Base-by-base conservation (phyloP, 139 green algal species). In the Picochlorum sp. region DNA sequence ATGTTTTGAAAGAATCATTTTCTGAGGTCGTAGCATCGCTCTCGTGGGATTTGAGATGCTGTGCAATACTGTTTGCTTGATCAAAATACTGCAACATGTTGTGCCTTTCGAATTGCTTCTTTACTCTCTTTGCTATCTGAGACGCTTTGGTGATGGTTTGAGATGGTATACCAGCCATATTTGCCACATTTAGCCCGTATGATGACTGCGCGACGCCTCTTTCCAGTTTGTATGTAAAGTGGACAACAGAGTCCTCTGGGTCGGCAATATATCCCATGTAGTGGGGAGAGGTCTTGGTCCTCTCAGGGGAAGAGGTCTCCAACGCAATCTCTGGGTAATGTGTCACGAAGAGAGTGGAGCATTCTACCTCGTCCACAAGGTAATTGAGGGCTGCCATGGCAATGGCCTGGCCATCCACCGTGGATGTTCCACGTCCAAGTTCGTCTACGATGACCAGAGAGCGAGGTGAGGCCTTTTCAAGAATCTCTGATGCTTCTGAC, bases 101-200 rank as follows among this genome's bases (percentile, higher is more conserved):
- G 34, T 41, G 34, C 8, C 34, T 41, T 9, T 41, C 34, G 34
- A 41, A 41, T 10, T 41, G 34, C 8, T 41, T 41, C 8, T 41
- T 41, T 13, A 41, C 34, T 41, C 34, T 41, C 34, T 10, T 41
- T 41, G 34, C 34, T 41, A 41, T 41, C 7, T 41, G 34, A 9
- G 34, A 41, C 7, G 34, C 34, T 41, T 41, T 41, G 34, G 8
- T 41, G 34, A 11, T 41, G 34, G 8, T 41, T 41, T 41, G 34
- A 13, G 34, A 11, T 2, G 83, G 83, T 61, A 95, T 63, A n/a
- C 82, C 69, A 16, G 87, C 87, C 80, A 96, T 78, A 49, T 79
- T 63, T 4, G 90, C 90, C 18, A 96, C 89, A 61, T 96, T 93
- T 8, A 97, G 74, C 4, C 91, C 91, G 67, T 92, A 97, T 62